Evolutionary conservation across 2,329 filamentous ascomycete species (phyloP), one percentile per base, ranked within the genome.

Genomic region (Colletotrichum phormii): DNA sequence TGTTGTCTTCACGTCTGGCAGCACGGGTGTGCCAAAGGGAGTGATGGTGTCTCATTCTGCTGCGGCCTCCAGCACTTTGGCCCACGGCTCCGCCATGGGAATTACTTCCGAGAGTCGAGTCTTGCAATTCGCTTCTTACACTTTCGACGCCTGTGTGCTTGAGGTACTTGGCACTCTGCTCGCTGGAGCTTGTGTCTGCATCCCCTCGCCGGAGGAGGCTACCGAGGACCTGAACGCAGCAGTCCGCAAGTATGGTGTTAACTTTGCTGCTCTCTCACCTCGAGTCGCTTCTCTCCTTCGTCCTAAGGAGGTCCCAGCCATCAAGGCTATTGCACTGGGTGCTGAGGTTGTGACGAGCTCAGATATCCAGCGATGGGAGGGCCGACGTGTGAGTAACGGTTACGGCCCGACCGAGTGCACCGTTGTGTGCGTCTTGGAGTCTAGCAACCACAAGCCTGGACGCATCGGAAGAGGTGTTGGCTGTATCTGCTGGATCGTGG

Each of bases 111-210:
- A 42, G 57, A 74, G 67, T 26, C 68, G 77, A 18, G 73, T 76
- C 3, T 67, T 79, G 7, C 75, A 80, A 61, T 79, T 77, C 61
- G 71, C 75, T 33, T 74, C 80, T 2, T 82, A 84, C 71, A 81
- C 80, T 6, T 85, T 83, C 42, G 82, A 84, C 72, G 81, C 80
- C 57, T 80, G 80, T 46, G 74, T 84, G 0, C 76, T 77, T 24
- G 82, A 84, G 55, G 82, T 84, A 71, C 80, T 83, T 55, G 80
- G 79, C 5, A 82, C 83, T 2, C 79, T 85, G 33, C 76, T 81
- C 42, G 71, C 77, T 51, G 82, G 83, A 42, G 83, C 81, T 15
- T 83, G 81, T 65, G 78, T 84, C 4, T 84, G 82, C 65, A 77
- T 84, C 18, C 79, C 81, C 4, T 81, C 79, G 0, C 81, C 83